Evolutionary conservation across 768 basidiomycete genomes (phyloP), one percentile per base, ranked within the genome.

Genomic region (Exsudoporus frostii): DNA sequence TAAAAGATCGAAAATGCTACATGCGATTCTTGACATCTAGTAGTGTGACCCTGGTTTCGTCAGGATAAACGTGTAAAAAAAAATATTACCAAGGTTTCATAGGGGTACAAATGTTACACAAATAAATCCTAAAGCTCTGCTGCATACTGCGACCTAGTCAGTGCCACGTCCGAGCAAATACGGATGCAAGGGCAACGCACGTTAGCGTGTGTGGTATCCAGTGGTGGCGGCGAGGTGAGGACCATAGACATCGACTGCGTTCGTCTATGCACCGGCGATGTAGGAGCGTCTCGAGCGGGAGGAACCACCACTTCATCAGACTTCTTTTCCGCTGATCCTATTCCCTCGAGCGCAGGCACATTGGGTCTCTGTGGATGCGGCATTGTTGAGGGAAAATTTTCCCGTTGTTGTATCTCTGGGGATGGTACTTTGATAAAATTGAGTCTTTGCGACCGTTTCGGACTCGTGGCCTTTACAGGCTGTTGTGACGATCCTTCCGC

Each of bases 191-290:
- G 10, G 14, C 13, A 10, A 62, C 65, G 43, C 29, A 66, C 63
- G 15, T 29, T 61, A 37, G 61, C 25, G 19, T 56, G 54, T 17
- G 53, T 39, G 9, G 50, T 41, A 27, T 61, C 48, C 50, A 45
- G 39, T 9, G 57, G 36, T 29, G 48, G 32, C 11, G 65, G 57
- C 4, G 67, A 56, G 2, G 47, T 56, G 39, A 36, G 48, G 15
- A 67, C 60, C 54, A 56, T 66, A 4, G 68, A 51, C 65, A 70
- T 54, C 0, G 68, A 70, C 32, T 37, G 66, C 29, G 70, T 57
- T 19, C 68, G 68, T 48, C 68, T 45, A 29, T 60, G 68, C 6
- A 50, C 55, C 3, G 50, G 58, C 4, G 63, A 55, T 4, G 54
- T 45, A 6, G 60, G 45, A 4, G 32, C 1, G n/a, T 25, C 45